Evolutionary conservation across 257 asterid species (phyloP).

Genomic region (Solanum tarijense): DNA sequence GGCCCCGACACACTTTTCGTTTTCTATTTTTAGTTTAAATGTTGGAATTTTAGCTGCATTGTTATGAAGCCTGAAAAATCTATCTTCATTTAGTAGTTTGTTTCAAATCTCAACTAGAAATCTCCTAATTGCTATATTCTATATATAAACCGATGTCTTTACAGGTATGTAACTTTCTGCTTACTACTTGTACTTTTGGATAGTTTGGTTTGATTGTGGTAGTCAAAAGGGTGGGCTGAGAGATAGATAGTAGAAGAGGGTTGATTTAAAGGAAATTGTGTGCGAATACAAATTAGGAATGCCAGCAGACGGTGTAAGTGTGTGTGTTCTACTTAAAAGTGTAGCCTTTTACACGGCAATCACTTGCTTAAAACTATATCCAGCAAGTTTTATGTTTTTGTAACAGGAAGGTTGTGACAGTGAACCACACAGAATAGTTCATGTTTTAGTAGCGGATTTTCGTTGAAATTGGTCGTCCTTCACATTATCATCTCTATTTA

Average conservation of each 20-base stretch:
- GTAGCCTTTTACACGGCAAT: not conserved
- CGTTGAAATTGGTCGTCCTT: not conserved
- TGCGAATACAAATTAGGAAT: not conserved
- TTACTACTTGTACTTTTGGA: not conserved
- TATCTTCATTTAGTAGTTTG: not conserved
- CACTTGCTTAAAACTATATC: not conserved
- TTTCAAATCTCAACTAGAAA: not conserved
- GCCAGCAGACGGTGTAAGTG: not conserved
- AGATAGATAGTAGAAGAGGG: not conserved
- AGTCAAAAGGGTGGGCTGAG: not conserved
- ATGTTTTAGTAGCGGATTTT: not conserved
- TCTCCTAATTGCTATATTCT: not conserved
- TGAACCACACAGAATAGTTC: not conserved
- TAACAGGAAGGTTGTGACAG: not conserved
- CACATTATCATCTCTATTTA: not conserved
- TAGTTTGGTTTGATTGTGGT: not conserved
- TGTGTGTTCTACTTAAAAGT: not conserved
- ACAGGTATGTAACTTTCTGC: not conserved
- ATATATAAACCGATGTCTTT: not conserved
- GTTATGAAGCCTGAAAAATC: not conserved
- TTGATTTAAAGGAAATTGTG: not conserved
- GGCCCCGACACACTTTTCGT: not conserved
- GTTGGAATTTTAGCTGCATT: not conserved
- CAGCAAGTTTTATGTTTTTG: not conserved
- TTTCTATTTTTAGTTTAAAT: not conserved